phyloP scores from a whole-genome alignment of 805 yeast species.

The Kodamaea leandrae region DNA sequence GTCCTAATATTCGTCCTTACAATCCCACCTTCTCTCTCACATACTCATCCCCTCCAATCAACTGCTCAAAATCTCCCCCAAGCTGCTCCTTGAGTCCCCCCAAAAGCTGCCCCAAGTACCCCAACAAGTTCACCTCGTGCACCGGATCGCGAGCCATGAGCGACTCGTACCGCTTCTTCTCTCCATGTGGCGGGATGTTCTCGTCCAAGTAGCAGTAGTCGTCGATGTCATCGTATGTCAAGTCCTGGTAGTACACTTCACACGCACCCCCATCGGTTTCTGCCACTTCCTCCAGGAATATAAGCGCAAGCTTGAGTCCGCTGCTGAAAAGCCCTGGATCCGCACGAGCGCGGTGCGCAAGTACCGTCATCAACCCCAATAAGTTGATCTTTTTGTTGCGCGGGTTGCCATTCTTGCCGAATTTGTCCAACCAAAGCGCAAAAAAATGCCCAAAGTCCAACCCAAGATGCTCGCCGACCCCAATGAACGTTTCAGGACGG shows the following conservation, averaged over 20 bases:
- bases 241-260: slow-evolving; percentile 36
- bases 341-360: slow-evolving; percentile 31
- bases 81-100: slow-evolving; percentile 1
- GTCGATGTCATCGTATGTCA: slow-evolving; percentile 40
- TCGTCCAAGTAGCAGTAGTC: slow-evolving; percentile 42
- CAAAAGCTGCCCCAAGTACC: slow-evolving; percentile 1
- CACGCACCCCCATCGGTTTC: slow-evolving; percentile 46
- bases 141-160: slow-evolving; percentile 37
- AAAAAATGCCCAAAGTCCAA: slow-evolving; percentile 25
- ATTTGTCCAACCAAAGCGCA: slow-evolving; percentile 39
- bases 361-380: slow-evolving; percentile 56
- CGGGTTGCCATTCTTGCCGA: slow-evolving; percentile 64
- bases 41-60: slow-evolving; percentile 4
- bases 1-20: too few species aligned
- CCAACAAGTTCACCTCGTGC: slow-evolving; percentile 35
- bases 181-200: slow-evolving; percentile 42
- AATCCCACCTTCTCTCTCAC: slow-evolving; percentile 1
- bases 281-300: slow-evolving; percentile 70
- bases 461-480: slow-evolving; percentile 29
- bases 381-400: slow-evolving; percentile 67
- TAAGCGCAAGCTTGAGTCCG: slow-evolving; percentile 31
- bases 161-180: slow-evolving; percentile 34
- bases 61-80: too few species aligned
- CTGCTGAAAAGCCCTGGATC: slow-evolving; percentile 24
- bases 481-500: slow-evolving; percentile 34